These are phyloP conservation scores for Podaxis mareebaensis DNA, from an alignment of 768 basidiomycete genomes.

Conservation along the genomic window DNA sequence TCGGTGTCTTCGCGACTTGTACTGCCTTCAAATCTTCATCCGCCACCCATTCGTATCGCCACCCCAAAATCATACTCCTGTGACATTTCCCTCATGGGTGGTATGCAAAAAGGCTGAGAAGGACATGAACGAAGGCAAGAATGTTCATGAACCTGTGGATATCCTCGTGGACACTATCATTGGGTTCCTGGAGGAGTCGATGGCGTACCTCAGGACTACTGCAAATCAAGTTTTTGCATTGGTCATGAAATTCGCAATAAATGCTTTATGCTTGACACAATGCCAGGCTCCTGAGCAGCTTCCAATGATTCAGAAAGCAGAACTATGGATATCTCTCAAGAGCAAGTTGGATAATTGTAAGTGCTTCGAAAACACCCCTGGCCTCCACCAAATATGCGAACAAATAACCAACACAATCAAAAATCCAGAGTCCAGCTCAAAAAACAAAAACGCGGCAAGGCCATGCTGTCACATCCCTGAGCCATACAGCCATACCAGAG, in stretches of 20 bases:
- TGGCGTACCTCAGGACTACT: constrained; percentile 75
- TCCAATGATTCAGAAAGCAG: constrained; percentile 56
- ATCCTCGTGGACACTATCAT: constrained; percentile 86
- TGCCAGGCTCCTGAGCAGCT: constrained; percentile 37
- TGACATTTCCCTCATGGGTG: constrained; percentile 61
- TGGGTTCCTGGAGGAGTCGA: constrained; percentile 83
- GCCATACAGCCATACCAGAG: constrained; percentile 35
- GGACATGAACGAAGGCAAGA: constrained; percentile 31
- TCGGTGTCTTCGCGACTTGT: constrained; percentile 44
- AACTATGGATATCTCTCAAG: constrained; percentile 54
- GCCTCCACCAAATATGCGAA: constrained; percentile 61
- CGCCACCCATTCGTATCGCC: constrained; percentile 80
- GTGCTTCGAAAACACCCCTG: constrained; percentile 64
- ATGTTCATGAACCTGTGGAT: constrained; percentile 61
- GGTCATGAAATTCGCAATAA: constrained; percentile 66
- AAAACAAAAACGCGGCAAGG: constrained; percentile 46
- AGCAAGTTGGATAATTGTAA: constrained; percentile 46
- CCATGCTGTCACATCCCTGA: constrained; percentile 75
- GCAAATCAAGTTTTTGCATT: constrained; percentile 81
- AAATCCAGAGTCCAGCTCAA: constrained; percentile 16
- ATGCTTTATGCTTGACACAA: constrained; percentile 67
- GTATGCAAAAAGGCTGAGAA: constrained; percentile 68
- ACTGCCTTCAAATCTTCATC: constrained; percentile 64
- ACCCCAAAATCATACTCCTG: constrained; percentile 43
- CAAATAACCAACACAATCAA: constrained; percentile 47